phyloP scores from a whole-genome alignment of 2,329 filamentous ascomycete genomes.

The Dichotomopilus funicola region DNA sequence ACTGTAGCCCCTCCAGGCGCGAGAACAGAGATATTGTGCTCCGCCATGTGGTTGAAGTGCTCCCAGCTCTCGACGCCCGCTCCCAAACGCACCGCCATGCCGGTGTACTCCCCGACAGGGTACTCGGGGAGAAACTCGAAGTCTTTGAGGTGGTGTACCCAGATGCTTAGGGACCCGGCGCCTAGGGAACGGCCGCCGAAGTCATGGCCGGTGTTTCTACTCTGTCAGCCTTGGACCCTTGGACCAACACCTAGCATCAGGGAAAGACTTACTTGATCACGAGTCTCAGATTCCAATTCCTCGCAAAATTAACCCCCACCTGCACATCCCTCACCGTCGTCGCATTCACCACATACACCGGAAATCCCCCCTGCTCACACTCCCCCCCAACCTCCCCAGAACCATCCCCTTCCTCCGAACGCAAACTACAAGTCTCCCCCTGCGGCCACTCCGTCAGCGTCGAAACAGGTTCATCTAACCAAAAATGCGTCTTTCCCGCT shows the following conservation, averaged over 20 bases:
- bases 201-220: conserved; percentile 48
- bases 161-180: conserved; percentile 46
- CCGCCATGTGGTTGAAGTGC: conserved; percentile 28
- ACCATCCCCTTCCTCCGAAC: conserved; percentile 9
- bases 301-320: conserved; percentile 34
- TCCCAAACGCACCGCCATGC: conserved; percentile 41
- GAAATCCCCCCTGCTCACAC: conserved; percentile 32
- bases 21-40: conserved; percentile 29
- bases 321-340: conserved; percentile 32
- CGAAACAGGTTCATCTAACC: conserved; percentile 30
- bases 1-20: conserved; percentile 31
- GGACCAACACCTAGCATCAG: too few species aligned
- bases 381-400: conserved; percentile 16
- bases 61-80: conserved; percentile 35
- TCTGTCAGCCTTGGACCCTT: too few species aligned
- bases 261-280: conserved; percentile 34
- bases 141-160: conserved; percentile 47
- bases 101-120: conserved; percentile 31
- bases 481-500: conserved; percentile 18
- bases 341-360: conserved; percentile 34
- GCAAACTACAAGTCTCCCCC: conserved; percentile 28
- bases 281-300: conserved; percentile 31
- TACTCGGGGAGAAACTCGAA: conserved; percentile 31
- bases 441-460: conserved; percentile 29
- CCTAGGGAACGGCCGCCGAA: conserved; percentile 53